These are phyloP conservation scores for Panaeolus papilionaceus DNA, from an alignment of 768 basidiomycete genomes.

Conservation along the genomic window DNA sequence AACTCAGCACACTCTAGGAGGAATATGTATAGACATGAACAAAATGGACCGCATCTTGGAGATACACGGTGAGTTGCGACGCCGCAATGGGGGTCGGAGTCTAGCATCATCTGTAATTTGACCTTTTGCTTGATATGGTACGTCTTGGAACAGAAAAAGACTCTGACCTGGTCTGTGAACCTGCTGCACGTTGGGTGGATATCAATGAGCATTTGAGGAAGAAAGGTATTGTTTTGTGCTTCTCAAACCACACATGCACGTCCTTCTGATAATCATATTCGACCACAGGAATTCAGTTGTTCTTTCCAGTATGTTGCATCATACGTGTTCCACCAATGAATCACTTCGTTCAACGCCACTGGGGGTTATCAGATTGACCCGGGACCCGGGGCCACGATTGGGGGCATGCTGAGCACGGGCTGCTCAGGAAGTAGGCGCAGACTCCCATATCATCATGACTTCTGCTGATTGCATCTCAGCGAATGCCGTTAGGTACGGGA, in stretches of 20 bases:
- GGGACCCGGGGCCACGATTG: slow-evolving; percentile 80
- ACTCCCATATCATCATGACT: not conserved
- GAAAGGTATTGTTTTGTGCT: slow-evolving; percentile 49
- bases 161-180: slow-evolving; percentile 76
- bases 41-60: slow-evolving; percentile 80
- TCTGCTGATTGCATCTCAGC: slow-evolving; percentile 41
- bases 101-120: not conserved
- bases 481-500: slow-evolving; percentile 87
- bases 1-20: slow-evolving; percentile 49
- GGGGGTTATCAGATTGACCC: slow-evolving; percentile 64
- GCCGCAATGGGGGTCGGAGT: too few species aligned
- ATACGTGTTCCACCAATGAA: not conserved
- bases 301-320: slow-evolving; percentile 72
- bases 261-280: not conserved
- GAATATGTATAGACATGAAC: slow-evolving; percentile 83
- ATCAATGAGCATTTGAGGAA: slow-evolving; percentile 71
- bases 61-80: slow-evolving; percentile 59
- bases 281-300: slow-evolving; percentile 68
- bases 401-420: slow-evolving; percentile 87
- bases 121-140: not conserved
- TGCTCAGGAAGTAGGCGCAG: slow-evolving; percentile 74
- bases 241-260: not conserved
- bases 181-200: slow-evolving; percentile 74
- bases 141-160: slow-evolving; percentile 57
- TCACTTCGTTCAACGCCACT: not conserved